A percentile compares a stretch with the other conserved stretches of the same genome.
phyloP scores from a whole-genome alignment of 495 filamentous ascomycete species.

The Cercophora scortea region DNA sequence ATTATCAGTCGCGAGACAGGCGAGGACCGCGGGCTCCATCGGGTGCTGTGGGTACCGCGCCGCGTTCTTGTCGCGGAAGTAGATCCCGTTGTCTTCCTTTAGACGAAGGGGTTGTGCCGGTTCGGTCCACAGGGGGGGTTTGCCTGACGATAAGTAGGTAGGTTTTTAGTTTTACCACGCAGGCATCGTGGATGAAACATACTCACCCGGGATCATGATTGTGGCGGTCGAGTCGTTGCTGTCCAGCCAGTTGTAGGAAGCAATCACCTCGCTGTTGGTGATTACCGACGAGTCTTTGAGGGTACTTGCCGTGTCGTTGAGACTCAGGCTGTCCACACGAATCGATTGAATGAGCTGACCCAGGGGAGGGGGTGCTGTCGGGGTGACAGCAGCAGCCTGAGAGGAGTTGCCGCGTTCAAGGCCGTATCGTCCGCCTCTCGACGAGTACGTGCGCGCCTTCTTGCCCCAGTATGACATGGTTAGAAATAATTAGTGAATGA shows the following conservation, averaged over 20 bases:
- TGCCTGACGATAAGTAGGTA: constrained; percentile 27
- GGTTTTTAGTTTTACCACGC: background rate
- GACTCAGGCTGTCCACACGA: background rate
- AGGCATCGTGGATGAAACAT: background rate
- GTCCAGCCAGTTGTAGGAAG: constrained; percentile 19
- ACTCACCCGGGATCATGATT: constrained; percentile 16
- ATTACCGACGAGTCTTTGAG: constrained; percentile 1
- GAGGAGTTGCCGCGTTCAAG: background rate
- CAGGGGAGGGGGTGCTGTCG: constrained; percentile 9
- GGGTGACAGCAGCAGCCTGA: background rate
- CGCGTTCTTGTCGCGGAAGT: constrained; percentile 57
- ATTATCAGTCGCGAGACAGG: constrained; percentile 14
- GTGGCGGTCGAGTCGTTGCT: background rate
- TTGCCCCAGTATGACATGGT: background rate
- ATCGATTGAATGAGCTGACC: constrained; percentile 18
- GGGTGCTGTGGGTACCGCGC: constrained; percentile 49
- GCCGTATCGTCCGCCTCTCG: background rate
- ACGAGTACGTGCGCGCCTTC: background rate
- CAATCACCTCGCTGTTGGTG: background rate
- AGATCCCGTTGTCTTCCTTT: constrained; percentile 41
- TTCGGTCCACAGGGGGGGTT: constrained; percentile 54
- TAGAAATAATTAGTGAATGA: too few species aligned
- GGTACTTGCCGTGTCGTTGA: background rate
- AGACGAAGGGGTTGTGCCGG: constrained; percentile 28
- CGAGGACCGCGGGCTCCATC: constrained; percentile 47